phyloP scores from a whole-genome alignment of 345 rosid species.

The Citropsis articulata region DNA sequence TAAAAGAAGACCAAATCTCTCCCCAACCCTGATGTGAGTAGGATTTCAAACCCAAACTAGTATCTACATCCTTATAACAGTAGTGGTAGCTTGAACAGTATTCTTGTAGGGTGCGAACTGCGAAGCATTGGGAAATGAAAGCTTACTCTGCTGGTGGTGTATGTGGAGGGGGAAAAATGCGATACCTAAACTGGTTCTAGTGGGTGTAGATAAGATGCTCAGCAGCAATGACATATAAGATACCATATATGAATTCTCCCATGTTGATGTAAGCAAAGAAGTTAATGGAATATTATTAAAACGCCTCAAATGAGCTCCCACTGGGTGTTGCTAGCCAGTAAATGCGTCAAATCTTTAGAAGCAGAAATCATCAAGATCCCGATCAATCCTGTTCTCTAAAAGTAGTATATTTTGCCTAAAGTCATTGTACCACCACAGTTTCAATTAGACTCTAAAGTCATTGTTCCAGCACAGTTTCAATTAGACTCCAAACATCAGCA shows the following conservation, averaged over 20 bases:
- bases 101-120: neutral
- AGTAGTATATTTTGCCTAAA: neutral
- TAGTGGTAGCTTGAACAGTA: neutral
- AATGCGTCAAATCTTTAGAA: neutral
- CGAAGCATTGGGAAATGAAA: neutral
- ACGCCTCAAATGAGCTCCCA: neutral
- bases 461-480: neutral
- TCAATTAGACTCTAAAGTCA: neutral
- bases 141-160: neutral
- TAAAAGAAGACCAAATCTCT: neutral
- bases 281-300: neutral
- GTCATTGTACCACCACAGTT: neutral
- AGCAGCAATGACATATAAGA: neutral
- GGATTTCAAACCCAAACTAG: neutral
- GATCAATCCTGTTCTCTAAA: neutral
- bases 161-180: neutral
- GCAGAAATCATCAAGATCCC: neutral
- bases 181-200: neutral
- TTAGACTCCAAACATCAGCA: neutral
- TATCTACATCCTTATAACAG: neutral
- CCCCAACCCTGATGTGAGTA: neutral
- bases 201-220: neutral
- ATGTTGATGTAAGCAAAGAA: neutral
- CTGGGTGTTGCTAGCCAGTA: neutral
- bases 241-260: neutral